Evolutionary conservation across 352 stramenopile species (phyloP).

Genomic region (Globisporangium echinulatum): DNA sequence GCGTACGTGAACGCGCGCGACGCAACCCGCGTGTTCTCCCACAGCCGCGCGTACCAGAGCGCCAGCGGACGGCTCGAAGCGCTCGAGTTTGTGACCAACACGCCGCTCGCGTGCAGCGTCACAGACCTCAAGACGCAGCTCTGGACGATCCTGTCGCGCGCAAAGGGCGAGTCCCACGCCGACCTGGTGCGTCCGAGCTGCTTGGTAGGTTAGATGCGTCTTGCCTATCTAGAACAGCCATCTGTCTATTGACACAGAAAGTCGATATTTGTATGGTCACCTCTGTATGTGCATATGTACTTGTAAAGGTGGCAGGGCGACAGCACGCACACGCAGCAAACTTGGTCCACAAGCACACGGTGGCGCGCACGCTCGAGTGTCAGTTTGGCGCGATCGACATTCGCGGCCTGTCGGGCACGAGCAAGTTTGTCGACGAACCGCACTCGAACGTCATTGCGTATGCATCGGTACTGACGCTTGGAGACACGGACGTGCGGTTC

Average conservation of each 20-base stretch:
- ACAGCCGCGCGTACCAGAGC: conserved; percentile 8
- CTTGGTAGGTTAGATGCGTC: too few species aligned
- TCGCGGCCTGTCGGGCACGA: neutral
- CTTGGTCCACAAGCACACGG: neutral
- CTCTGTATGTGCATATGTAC: too few species aligned
- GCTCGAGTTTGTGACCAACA: conserved; percentile 10
- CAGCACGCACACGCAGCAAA: too few species aligned
- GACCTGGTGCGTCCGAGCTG: too few species aligned
- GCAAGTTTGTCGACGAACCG: conserved; percentile 5
- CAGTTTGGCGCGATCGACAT: conserved; percentile 3
- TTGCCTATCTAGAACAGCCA: too few species aligned
- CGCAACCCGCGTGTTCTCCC: conserved; percentile 2
- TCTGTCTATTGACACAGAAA: too few species aligned
- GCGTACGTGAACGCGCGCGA: neutral
- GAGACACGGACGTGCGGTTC: conserved; percentile 2
- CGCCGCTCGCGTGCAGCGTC: neutral
- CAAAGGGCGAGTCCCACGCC: too few species aligned
- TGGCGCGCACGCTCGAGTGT: neutral
- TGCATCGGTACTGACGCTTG: neutral
- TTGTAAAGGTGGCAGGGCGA: too few species aligned
- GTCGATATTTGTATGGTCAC: too few species aligned
- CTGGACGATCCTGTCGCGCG: neutral
- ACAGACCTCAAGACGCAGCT: neutral
- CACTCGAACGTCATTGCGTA: neutral
- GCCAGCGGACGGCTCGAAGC: neutral